phyloP scores from a whole-genome alignment of 257 asterid species.

The Nyctanthes arbortristis region DNA sequence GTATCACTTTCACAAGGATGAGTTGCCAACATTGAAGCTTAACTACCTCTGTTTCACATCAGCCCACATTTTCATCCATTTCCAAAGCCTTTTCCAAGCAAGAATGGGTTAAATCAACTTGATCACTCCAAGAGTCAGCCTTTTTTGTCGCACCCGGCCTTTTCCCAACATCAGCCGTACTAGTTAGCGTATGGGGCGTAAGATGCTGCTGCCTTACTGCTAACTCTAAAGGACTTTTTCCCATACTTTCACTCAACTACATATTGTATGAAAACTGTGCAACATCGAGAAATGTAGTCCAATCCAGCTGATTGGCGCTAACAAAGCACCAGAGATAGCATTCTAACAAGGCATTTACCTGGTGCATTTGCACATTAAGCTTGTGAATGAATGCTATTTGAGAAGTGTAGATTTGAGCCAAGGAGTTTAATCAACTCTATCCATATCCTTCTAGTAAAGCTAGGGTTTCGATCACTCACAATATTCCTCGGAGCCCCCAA shows the following conservation, averaged over 20 bases:
- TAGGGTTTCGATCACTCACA: too few species aligned
- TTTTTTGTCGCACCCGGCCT: neutral
- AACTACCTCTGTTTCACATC: neutral
- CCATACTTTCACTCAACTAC: neutral
- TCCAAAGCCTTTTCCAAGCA: slow-evolving; percentile 1
- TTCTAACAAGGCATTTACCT: slow-evolving; percentile 1
- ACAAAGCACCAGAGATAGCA: slow-evolving; percentile 1
- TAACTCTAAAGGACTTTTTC: neutral
- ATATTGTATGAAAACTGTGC: slow-evolving; percentile 1
- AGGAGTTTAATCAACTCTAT: too few species aligned
- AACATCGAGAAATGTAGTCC: neutral
- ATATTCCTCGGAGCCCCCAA: too few species aligned
- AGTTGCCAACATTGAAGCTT: neutral
- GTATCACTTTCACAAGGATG: neutral
- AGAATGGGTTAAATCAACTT: neutral
- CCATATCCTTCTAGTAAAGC: too few species aligned
- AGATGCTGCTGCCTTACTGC: neutral
- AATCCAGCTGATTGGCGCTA: neutral
- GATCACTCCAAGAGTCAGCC: neutral
- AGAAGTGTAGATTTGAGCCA: too few species aligned
- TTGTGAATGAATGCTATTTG: neutral
- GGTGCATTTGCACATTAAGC: neutral
- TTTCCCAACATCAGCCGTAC: neutral
- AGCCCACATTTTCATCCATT: slow-evolving; percentile 4
- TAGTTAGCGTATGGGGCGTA: neutral